A percentile compares a stretch with the other conserved stretches of the same genome.
phyloP scores from a whole-genome alignment of 768 basidiomycete genomes.

The Termitomyces sp. region DNA sequence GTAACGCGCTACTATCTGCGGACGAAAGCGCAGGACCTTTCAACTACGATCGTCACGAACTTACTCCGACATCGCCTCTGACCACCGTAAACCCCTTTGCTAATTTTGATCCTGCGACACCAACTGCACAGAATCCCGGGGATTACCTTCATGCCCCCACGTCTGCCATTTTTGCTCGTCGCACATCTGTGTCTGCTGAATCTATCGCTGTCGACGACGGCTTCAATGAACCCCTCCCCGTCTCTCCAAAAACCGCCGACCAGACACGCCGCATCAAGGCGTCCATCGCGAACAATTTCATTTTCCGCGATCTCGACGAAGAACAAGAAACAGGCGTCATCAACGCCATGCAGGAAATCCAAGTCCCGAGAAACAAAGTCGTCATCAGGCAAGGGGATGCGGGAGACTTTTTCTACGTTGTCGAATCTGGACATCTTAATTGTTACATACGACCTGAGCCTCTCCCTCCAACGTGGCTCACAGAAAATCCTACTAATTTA shows the following conservation, averaged over 20 bases:
- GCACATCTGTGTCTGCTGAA: constrained; percentile 94
- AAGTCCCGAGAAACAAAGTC: constrained; percentile 67
- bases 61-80: constrained; percentile 58
- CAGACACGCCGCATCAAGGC: constrained; percentile 85
- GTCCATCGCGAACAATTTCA: constrained; percentile 84
- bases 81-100: constrained; percentile 47
- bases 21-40: constrained; percentile 51
- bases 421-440: constrained; percentile 82
- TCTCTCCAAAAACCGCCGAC: constrained; percentile 72
- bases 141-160: constrained; percentile 72
- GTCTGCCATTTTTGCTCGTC: constrained; percentile 79
- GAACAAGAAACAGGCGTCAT: constrained; percentile 92
- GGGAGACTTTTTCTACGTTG: constrained; percentile 96
- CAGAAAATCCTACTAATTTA: constrained; percentile 32
- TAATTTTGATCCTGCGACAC: constrained; percentile 42
- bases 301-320: constrained; percentile 95
- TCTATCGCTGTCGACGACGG: constrained; percentile 81
- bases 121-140: constrained; percentile 43
- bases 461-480: constrained; percentile 53
- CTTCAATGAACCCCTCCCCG: constrained; percentile 62
- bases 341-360: constrained; percentile 91
- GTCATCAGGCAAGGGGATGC: constrained; percentile 96
- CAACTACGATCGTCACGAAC: constrained; percentile 51
- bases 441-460: constrained; percentile 75
- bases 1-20: constrained; percentile 66